Conservation (phyloP, 176 grass and related monocot species). For the Leersia perrieri region DNA sequence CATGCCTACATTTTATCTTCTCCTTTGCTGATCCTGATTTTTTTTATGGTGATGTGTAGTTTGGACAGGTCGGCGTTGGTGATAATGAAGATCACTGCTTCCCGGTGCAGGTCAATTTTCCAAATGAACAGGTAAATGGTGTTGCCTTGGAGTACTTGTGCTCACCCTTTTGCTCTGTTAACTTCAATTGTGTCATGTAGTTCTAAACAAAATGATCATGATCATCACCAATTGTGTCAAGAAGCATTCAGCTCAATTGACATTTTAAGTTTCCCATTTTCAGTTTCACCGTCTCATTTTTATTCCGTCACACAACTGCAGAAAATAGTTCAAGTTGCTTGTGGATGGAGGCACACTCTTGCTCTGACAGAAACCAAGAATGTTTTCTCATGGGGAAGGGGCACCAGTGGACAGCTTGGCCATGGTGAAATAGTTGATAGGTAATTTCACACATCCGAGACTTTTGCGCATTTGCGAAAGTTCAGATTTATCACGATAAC, state of each 20-base stretch:
- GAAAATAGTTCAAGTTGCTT: slow-evolving; percentile 64
- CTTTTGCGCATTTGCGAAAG: neutral
- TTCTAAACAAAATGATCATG: neutral
- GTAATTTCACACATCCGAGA: slow-evolving; percentile 17
- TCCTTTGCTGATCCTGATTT: neutral
- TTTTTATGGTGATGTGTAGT: slow-evolving; percentile 41
- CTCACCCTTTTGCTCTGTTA: neutral
- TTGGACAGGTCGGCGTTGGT: slow-evolving; percentile 63
- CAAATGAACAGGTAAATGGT: slow-evolving; percentile 49
- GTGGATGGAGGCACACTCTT: slow-evolving; percentile 81
- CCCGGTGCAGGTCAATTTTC: slow-evolving; percentile 55
- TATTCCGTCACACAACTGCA: slow-evolving; percentile 21
- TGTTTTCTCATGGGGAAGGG: slow-evolving; percentile 81
- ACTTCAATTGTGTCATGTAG: neutral
- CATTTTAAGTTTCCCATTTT: neutral
- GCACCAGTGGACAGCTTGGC: slow-evolving; percentile 75
- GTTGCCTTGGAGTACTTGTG: neutral
- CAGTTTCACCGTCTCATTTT: neutral
- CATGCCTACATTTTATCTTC: neutral
- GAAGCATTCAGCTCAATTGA: neutral
- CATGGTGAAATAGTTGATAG: slow-evolving; percentile 77
- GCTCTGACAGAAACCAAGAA: slow-evolving; percentile 66
- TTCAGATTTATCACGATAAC: neutral
- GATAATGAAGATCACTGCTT: slow-evolving; percentile 65
- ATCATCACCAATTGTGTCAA: neutral